Conservation (phyloP, 1,284 basidiomycete species). For the Rhodotorula sp. region DNA sequence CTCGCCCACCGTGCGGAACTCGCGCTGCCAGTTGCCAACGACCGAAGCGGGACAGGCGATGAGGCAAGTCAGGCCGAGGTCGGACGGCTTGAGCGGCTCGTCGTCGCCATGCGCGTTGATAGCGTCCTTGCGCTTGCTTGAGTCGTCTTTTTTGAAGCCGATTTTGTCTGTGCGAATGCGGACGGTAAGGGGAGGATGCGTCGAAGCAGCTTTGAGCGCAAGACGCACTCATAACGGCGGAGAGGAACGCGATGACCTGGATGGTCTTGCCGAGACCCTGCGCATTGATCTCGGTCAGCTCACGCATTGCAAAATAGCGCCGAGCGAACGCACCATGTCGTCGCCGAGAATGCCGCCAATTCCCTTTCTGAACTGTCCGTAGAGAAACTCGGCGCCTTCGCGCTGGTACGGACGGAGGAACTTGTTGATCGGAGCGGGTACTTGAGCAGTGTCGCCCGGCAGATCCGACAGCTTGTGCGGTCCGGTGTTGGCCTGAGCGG, state of each 20-base stretch:
- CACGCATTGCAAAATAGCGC: constrained; percentile 1
- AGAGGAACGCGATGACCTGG: constrained; percentile 96
- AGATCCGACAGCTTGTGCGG: constrained; percentile 19
- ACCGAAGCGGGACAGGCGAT: constrained; percentile 94
- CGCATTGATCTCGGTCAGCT: neutral
- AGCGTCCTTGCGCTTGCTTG: constrained; percentile 71
- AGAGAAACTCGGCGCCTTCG: constrained; percentile 75
- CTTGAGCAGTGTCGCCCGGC: constrained; percentile 10
- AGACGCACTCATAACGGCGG: constrained; percentile 67
- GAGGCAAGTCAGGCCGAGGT: constrained; percentile 78
- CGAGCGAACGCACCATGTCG: constrained; percentile 67
- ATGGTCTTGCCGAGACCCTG: constrained; percentile 94
- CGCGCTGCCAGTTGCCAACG: constrained; percentile 95
- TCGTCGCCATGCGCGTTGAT: constrained; percentile 52
- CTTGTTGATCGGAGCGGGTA: constrained; percentile 72
- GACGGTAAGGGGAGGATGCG: neutral
- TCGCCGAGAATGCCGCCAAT: constrained; percentile 71
- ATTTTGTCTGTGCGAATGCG: constrained; percentile 54
- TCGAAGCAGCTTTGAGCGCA: neutral
- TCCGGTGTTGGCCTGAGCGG: constrained; percentile 33
- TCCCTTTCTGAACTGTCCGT: constrained; percentile 61
- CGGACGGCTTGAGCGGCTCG: constrained; percentile 69
- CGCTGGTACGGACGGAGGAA: constrained; percentile 80
- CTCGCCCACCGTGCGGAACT: constrained; percentile 89
- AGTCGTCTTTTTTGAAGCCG: constrained; percentile 62